A percentile compares a stretch with the other conserved stretches of the same genome.
Conservation (phyloP, 2,329 filamentous ascomycete species). For the Colletotrichum tabaci region DNA sequence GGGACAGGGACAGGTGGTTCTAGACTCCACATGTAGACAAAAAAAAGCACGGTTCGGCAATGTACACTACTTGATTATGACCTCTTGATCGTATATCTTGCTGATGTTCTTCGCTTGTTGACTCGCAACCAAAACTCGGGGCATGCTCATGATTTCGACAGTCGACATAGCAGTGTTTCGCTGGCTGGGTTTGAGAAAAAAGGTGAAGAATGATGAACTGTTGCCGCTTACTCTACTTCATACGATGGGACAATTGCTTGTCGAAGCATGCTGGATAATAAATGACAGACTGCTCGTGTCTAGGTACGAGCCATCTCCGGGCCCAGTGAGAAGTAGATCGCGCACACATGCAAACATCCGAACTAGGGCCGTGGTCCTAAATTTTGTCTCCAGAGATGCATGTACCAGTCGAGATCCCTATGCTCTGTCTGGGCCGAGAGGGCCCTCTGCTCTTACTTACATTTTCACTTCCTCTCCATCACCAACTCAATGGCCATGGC, state of each 20-base stretch:
- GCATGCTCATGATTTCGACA: neutral
- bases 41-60: constrained; percentile 49
- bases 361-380: neutral
- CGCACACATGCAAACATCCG: neutral
- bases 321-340: neutral
- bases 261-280: too few species aligned
- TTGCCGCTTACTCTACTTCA: neutral
- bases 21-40: constrained; percentile 49
- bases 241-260: too few species aligned
- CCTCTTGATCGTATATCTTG: constrained; percentile 1
- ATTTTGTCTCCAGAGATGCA: too few species aligned
- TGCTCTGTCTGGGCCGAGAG: too few species aligned
- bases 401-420: too few species aligned
- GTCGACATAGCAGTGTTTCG: neutral
- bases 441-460: neutral
- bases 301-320: neutral
- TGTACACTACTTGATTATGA: constrained; percentile 51
- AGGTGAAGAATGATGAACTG: neutral
- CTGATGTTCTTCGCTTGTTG: neutral
- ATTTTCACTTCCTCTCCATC: too few species aligned
- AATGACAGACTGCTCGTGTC: too few species aligned
- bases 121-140: neutral
- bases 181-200: neutral
- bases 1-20: constrained; percentile 36
- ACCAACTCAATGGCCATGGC: too few species aligned